Conservation (phyloP, 805 yeast species). For the Metschnikowia peoriensis region DNA sequence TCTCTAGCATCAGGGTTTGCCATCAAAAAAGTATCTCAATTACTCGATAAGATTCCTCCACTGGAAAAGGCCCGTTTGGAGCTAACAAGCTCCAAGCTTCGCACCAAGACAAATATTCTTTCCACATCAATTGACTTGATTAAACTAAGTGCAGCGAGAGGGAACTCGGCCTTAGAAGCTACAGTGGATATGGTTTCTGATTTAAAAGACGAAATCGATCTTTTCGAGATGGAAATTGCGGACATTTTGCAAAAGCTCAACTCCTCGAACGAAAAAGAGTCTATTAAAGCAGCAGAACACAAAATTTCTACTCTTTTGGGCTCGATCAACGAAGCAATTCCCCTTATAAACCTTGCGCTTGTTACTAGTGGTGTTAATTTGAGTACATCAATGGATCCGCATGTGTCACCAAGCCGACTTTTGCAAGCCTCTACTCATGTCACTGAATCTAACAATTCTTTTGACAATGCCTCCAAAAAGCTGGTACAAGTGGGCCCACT, state of each 20-base stretch:
- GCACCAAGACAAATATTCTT: conserved; percentile 58
- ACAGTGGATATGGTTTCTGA: conserved; percentile 54
- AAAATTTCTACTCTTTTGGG: conserved; percentile 47
- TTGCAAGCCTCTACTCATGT: conserved; percentile 59
- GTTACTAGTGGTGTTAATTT: conserved; percentile 68
- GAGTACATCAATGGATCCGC: conserved; percentile 46
- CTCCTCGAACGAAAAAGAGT: conserved; percentile 30
- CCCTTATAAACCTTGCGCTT: conserved; percentile 62
- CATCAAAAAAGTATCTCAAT: conserved; percentile 55
- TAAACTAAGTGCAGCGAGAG: conserved; percentile 58
- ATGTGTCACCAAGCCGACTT: conserved; percentile 62
- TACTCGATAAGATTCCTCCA: conserved; percentile 55
- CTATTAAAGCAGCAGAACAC: conserved; percentile 46
- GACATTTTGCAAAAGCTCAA: conserved; percentile 32
- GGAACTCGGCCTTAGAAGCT: conserved; percentile 54
- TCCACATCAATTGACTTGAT: conserved; percentile 68
- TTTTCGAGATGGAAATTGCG: conserved; percentile 51
- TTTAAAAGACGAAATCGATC: conserved; percentile 55
- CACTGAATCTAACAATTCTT: conserved; percentile 35
- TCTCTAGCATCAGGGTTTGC: conserved; percentile 75
- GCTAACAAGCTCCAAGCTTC: conserved; percentile 43
- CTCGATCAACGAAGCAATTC: conserved; percentile 66
- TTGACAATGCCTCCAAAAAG: not conserved
- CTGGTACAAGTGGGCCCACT: conserved; percentile 52
- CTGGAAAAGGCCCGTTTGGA: conserved; percentile 49